A percentile compares a stretch with the other conserved stretches of the same genome.
phyloP scores from a whole-genome alignment of 2,329 filamentous ascomycete genomes.

The Graphilbum ipis-grandicollis region DNA sequence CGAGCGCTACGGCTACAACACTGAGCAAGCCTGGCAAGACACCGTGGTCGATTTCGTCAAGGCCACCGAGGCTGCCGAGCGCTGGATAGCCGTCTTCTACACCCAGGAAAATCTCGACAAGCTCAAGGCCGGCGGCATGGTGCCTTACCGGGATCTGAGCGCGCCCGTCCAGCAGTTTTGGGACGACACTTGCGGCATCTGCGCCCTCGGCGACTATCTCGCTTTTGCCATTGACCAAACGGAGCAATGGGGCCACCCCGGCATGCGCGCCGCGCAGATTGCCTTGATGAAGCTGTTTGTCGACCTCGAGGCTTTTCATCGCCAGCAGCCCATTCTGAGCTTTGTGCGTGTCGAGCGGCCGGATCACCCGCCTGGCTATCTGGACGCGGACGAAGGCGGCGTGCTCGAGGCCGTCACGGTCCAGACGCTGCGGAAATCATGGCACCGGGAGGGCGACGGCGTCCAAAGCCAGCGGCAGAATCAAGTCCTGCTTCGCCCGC shows the following conservation, averaged over 20 bases:
- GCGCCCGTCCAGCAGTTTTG: slow-evolving; percentile 3
- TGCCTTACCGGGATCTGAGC: slow-evolving; percentile 3
- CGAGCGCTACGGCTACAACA: slow-evolving; percentile 6
- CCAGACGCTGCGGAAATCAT: slow-evolving; percentile 3
- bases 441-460: slow-evolving; percentile 1
- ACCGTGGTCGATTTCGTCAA: slow-evolving; percentile 5
- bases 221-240: slow-evolving; percentile 8
- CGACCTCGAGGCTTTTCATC: slow-evolving; percentile 17
- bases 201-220: slow-evolving; percentile 7
- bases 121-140: slow-evolving; percentile 1
- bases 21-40: slow-evolving; percentile 8
- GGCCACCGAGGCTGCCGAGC: slow-evolving; percentile 4
- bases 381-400: slow-evolving; percentile 10
- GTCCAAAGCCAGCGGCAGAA: neutral
- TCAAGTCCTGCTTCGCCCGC: neutral
- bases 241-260: slow-evolving; percentile 10
- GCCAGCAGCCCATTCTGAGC: slow-evolving; percentile 14
- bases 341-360: slow-evolving; percentile 11
- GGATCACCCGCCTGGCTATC: slow-evolving; percentile 11
- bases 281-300: slow-evolving; percentile 14
- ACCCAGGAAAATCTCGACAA: slow-evolving; percentile 4
- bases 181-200: slow-evolving; percentile 7
- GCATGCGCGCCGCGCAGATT: slow-evolving; percentile 5
- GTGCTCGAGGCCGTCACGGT: slow-evolving; percentile 6
- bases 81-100: slow-evolving; percentile 7